Evolutionary conservation across 768 basidiomycete genomes (phyloP).

Genomic region (Suillus subalutaceus): DNA sequence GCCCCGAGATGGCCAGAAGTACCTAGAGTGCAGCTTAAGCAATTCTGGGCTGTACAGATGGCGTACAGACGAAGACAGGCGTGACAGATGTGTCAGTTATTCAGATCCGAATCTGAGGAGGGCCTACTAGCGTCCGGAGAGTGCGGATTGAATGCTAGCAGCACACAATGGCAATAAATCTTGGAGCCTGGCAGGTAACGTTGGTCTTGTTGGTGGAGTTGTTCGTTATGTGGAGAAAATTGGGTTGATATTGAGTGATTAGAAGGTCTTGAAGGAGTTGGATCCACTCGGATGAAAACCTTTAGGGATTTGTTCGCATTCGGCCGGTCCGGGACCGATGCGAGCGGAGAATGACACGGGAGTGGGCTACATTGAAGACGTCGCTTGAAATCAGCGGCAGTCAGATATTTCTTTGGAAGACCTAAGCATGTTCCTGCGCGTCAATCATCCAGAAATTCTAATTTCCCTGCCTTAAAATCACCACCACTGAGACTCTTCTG

Average conservation of each 20-base stretch:
- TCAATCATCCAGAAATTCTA: conserved; percentile 10
- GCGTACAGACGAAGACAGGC: conserved; percentile 4
- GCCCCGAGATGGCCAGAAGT: background rate
- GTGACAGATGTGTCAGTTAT: conserved; percentile 11
- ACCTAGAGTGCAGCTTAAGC: background rate
- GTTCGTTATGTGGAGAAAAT: background rate
- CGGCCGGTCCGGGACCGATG: conserved; percentile 28
- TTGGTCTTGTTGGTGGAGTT: no score
- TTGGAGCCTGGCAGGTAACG: background rate
- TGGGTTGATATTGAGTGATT: background rate
- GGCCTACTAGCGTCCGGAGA: conserved; percentile 10
- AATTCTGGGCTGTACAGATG: conserved; percentile 1
- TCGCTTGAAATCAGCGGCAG: conserved; percentile 16
- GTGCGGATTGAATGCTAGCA: background rate
- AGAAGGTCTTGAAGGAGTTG: background rate
- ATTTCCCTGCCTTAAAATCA: conserved; percentile 9
- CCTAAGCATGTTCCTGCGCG: conserved; percentile 19
- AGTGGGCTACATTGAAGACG: conserved; percentile 18
- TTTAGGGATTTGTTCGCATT: conserved; percentile 23
- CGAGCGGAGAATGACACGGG: conserved; percentile 34
- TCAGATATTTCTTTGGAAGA: conserved; percentile 27
- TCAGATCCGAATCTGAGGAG: conserved; percentile 9
- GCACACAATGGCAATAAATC: background rate
- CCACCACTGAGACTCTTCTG: conserved; percentile 4
- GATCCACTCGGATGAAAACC: conserved; percentile 16